A percentile compares a stretch with the other conserved stretches of the same genome.
Conservation (phyloP, 1,284 basidiomycete genomes). For the Cutaneotrichosporon cavernicola region DNA sequence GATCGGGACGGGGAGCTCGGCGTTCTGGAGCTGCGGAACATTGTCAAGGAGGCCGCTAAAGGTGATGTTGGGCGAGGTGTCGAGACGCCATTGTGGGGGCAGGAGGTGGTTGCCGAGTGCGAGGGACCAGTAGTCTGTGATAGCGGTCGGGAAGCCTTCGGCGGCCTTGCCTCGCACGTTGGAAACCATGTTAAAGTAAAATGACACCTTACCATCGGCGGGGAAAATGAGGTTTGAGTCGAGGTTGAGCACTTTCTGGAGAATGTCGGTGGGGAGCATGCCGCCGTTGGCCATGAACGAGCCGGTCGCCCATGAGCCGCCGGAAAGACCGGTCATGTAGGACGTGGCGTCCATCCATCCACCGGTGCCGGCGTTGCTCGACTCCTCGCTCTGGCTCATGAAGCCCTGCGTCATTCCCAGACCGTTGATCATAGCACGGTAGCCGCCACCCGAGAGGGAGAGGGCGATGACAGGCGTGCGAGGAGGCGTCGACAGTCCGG, state of each 20-base stretch:
- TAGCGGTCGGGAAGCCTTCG: conserved; percentile 47
- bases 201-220: conserved; percentile 62
- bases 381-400: conserved; percentile 15
- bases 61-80: conserved; percentile 48
- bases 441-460: conserved; percentile 55
- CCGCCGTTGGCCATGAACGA: conserved; percentile 49
- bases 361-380: conserved; percentile 26
- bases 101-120: conserved; percentile 51
- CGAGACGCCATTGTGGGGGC: conserved; percentile 43
- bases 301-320: conserved; percentile 51
- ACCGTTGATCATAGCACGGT: conserved; percentile 54
- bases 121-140: conserved; percentile 51
- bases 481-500: conserved; percentile 38
- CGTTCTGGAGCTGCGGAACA: conserved; percentile 30
- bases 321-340: conserved; percentile 51
- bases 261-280: conserved; percentile 39
- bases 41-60: conserved; percentile 34
- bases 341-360: conserved; percentile 49
- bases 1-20: conserved; percentile 51
- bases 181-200: conserved; percentile 55
- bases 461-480: conserved; percentile 52
- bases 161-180: conserved; percentile 47
- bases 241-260: conserved; percentile 53
- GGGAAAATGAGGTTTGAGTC: conserved; percentile 63
- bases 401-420: conserved; percentile 24